Evolutionary conservation across 2,329 filamentous ascomycete species (phyloP), one percentile per base, ranked within the genome.

Genomic region (Colletotrichum sp.): DNA sequence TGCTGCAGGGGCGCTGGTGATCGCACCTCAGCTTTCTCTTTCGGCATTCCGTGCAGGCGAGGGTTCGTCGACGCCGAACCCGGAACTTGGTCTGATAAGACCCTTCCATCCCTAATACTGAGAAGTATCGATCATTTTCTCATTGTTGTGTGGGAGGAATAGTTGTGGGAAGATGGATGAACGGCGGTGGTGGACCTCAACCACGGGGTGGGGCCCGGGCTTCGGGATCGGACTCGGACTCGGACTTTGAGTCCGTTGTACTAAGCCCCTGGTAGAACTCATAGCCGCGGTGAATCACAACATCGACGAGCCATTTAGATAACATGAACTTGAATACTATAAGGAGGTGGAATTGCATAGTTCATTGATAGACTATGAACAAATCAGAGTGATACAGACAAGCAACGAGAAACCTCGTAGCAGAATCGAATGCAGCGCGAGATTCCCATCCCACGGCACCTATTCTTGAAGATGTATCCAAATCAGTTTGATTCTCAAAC

Each of bases 21-120:
- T 93, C 89, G 79, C 92, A 93, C 60, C 88, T 87, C 73, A 93
- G 89, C 82, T 93, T 94, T 59, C 91, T 89, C 71, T 83, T 88
- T 57, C 91, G 86, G 79, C 92, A 93, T 62, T 91, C 85, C 78
- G 87, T 83, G 80, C 91, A 92, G 3, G 91, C 91, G 24, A 88
- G 82, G 5, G 86, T 82, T 44, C 84, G 85, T 28, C 84, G 82
- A 68, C 84, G 82, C n/a, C 84, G 81, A 71, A 55, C 5, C 18
- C 65, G 65, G 16, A 18, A 13, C 12, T 68, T 12, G 16, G 16
- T 68, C 3, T 34, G 63, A 12, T 21, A n/a, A 66, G 34, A 15
- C 16, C 34, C 24, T 21, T 66, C 63, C 63, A 66, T 66, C 13
- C 0, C 13, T 21, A 15, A n/a, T 26, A 8, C 9, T 28, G 62